phyloP scores from a whole-genome alignment of 768 basidiomycete species.

The Dentipellis fragilis region DNA sequence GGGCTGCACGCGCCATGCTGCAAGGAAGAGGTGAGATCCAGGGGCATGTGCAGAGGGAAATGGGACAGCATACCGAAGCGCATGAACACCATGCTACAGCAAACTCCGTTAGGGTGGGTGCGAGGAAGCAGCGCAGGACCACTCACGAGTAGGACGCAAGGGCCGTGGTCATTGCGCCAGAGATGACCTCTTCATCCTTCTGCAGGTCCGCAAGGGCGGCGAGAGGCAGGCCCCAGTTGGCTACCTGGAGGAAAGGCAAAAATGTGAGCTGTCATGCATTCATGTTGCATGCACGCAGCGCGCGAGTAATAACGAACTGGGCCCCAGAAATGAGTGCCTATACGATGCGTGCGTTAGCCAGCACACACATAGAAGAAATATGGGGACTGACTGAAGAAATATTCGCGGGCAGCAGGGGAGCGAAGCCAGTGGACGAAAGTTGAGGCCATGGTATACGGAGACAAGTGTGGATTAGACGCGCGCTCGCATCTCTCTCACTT shows the following conservation, averaged over 20 bases:
- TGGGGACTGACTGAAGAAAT: constrained; percentile 79
- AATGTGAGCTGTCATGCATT: not conserved
- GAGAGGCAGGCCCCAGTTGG: constrained; percentile 96
- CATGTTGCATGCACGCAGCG: not conserved
- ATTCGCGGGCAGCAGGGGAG: constrained; percentile 84
- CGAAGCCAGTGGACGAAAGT: constrained; percentile 84
- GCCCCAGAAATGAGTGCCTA: constrained; percentile 98
- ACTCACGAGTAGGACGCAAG: constrained; percentile 89
- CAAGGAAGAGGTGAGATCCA: constrained; percentile 1
- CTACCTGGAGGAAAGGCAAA: constrained; percentile 46
- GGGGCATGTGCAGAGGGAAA: not conserved
- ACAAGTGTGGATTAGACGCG: not conserved
- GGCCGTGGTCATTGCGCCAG: constrained; percentile 92
- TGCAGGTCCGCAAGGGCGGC: constrained; percentile 85
- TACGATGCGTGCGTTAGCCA: constrained; percentile 14
- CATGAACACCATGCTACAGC: constrained; percentile 71
- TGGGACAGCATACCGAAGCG: constrained; percentile 58
- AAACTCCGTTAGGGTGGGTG: not conserved
- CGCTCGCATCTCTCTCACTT: no score
- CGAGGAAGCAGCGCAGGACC: not conserved
- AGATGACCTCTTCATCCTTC: constrained; percentile 95
- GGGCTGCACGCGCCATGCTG: constrained; percentile 93
- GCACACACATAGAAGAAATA: constrained; percentile 1
- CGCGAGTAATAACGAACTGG: constrained; percentile 52
- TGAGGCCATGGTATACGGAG: constrained; percentile 49